Percentiles rank a stretch among this genome's conserved stretches.
Evolutionary conservation across 202 grass and related monocot genomes (phyloP).

Genomic region (Panicum virgatum): DNA sequence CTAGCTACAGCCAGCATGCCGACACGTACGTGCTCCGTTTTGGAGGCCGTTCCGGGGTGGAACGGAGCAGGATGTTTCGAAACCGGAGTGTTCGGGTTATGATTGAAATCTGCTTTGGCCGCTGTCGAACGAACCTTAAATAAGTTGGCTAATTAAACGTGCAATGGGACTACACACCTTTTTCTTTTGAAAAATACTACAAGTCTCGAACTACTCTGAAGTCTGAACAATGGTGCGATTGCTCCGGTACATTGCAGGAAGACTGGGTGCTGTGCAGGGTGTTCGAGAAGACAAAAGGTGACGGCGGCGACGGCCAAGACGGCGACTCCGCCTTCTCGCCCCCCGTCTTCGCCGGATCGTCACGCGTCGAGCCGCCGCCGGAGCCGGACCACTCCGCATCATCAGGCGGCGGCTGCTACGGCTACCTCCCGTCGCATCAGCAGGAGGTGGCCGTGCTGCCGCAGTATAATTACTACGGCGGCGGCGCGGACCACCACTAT

Average conservation of each 20-base stretch:
- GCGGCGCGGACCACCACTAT: not conserved
- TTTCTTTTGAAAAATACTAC: too few species aligned
- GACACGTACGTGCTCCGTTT: too few species aligned
- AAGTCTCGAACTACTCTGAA: too few species aligned
- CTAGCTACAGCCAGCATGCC: not conserved
- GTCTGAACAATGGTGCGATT: not conserved
- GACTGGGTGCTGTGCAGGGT: constrained; percentile 90
- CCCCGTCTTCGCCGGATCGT: constrained; percentile 19
- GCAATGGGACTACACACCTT: too few species aligned
- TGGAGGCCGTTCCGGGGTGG: too few species aligned
- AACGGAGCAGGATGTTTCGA: too few species aligned
- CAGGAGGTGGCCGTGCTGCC: constrained; percentile 12
- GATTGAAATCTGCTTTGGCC: too few species aligned
- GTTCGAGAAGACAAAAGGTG: constrained; percentile 59
- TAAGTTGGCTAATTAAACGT: not conserved
- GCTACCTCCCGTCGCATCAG: not conserved
- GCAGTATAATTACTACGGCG: constrained; percentile 24
- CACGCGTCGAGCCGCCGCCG: constrained; percentile 1
- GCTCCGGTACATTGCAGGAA: constrained; percentile 45
- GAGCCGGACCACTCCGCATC: constrained; percentile 9
- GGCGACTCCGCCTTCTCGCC: constrained; percentile 16
- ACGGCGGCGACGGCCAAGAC: constrained; percentile 46
- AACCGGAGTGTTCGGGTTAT: too few species aligned
- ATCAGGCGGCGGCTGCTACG: not conserved
- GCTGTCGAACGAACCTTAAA: too few species aligned